Conservation (phyloP, 2,329 filamentous ascomycete genomes). For the Neonectria neomacrospora region DNA sequence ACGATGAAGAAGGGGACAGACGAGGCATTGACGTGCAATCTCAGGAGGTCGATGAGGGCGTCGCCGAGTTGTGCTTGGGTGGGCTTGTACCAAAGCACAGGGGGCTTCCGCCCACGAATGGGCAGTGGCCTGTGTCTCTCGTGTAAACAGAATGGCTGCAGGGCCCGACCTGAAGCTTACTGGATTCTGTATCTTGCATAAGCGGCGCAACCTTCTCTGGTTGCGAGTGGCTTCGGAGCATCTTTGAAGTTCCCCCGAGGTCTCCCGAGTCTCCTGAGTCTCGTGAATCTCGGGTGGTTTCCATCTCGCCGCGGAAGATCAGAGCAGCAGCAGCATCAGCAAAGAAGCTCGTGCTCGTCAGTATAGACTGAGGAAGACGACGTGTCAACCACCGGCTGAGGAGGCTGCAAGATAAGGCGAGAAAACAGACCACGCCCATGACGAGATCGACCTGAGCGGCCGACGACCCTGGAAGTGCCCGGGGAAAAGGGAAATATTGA, state of each 20-base stretch:
- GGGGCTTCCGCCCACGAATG: conserved; percentile 37
- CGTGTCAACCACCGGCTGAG: conserved; percentile 32
- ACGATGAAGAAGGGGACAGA: conserved; percentile 8
- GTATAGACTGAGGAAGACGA: conserved; percentile 31
- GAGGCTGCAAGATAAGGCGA: conserved; percentile 34
- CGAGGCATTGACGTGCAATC: conserved; percentile 31
- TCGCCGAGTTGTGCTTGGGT: conserved; percentile 32
- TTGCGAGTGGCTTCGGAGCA: conserved; percentile 25
- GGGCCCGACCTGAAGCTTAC: conserved; percentile 37
- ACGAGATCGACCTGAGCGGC: conserved; percentile 19
- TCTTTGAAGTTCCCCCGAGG: conserved; percentile 24
- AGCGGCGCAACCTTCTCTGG: conserved; percentile 41
- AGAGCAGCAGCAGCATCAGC: conserved; percentile 12
- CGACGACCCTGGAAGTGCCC: conserved; percentile 30
- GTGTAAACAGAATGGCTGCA: conserved; percentile 38
- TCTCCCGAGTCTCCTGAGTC: conserved; percentile 24
- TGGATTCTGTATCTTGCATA: conserved; percentile 46
- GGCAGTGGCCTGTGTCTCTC: conserved; percentile 33
- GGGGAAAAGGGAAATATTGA: conserved; percentile 10
- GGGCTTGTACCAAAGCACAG: conserved; percentile 31
- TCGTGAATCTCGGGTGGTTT: conserved; percentile 24
- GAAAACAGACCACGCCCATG: conserved; percentile 25
- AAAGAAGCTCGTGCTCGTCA: conserved; percentile 25
- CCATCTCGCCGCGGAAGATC: conserved; percentile 25
- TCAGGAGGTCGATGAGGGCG: conserved; percentile 36